These are phyloP conservation scores for Parmales sp. DNA, from an alignment of 108 stramenopile genomes.

Conservation along the genomic window DNA sequence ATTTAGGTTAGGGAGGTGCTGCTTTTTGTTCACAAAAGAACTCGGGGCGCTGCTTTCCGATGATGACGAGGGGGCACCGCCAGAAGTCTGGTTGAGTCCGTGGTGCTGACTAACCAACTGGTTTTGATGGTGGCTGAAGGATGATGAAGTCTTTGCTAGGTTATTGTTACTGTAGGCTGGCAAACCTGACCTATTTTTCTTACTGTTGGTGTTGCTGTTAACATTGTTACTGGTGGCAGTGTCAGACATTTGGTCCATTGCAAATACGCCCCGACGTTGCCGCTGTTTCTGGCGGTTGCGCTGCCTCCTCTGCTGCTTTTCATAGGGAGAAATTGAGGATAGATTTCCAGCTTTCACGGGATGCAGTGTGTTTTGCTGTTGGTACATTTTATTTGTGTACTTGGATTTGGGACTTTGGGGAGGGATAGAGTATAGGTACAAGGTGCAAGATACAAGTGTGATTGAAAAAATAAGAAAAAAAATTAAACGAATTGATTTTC, in stretches of 20 bases:
- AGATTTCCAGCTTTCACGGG: no score
- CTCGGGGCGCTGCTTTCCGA: no score
- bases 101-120: not conserved
- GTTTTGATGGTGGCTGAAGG: not conserved
- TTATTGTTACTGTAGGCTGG: not conserved
- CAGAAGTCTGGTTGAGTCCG: not conserved
- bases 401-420: no score
- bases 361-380: no score
- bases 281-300: not conserved
- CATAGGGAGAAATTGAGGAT: no score
- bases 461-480: no score
- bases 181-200: not conserved
- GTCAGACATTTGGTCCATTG: conserved; percentile 5
- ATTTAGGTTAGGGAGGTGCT: no score
- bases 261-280: conserved; percentile 2
- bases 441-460: no score
- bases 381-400: no score
- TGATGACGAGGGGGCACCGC: not conserved
- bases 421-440: no score
- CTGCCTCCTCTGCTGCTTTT: conserved; percentile 11
- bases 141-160: not conserved
- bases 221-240: not conserved
- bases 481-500: no score
- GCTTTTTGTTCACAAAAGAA: no score
- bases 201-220: not conserved